phyloP scores from a whole-genome alignment of 2,329 filamentous ascomycete genomes.

The Aureobasidium sp. region DNA sequence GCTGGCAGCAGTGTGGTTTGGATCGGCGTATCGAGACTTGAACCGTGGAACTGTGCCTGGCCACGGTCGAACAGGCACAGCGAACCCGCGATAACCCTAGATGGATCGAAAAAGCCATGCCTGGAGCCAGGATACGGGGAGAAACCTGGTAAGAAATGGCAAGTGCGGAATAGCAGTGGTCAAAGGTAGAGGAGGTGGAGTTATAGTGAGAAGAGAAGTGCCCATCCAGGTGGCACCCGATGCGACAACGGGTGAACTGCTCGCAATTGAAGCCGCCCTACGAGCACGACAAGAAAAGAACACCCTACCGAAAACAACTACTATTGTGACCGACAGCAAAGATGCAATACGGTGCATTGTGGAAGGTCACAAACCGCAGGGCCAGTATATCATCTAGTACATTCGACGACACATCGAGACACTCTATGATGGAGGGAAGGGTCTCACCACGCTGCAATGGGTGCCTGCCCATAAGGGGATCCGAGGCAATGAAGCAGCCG shows the following conservation, averaged over 20 bases:
- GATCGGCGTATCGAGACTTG: conserved; percentile 42
- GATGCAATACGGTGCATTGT: neutral
- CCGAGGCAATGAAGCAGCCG: neutral
- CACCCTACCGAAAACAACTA: neutral
- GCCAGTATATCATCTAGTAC: neutral
- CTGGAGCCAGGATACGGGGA: too few species aligned
- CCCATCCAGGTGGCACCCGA: neutral
- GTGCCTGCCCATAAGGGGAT: neutral
- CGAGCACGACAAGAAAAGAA: neutral
- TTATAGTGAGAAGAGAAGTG: neutral
- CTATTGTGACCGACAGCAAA: neutral
- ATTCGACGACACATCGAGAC: neutral
- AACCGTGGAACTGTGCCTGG: conserved; percentile 13
- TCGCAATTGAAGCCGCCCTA: neutral
- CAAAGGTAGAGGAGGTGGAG: neutral
- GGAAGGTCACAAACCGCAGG: neutral
- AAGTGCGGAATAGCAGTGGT: neutral
- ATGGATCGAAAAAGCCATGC: too few species aligned
- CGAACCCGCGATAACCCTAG: too few species aligned
- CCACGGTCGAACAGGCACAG: too few species aligned
- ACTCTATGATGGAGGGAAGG: neutral
- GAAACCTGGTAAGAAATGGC: neutral
- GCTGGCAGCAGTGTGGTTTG: conserved; percentile 42
- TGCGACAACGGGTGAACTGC: neutral
- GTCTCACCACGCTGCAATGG: neutral